Evolutionary conservation across 805 yeast species (phyloP), one percentile per base, ranked within the genome.

Genomic region (Hanseniaspora thailandica): DNA sequence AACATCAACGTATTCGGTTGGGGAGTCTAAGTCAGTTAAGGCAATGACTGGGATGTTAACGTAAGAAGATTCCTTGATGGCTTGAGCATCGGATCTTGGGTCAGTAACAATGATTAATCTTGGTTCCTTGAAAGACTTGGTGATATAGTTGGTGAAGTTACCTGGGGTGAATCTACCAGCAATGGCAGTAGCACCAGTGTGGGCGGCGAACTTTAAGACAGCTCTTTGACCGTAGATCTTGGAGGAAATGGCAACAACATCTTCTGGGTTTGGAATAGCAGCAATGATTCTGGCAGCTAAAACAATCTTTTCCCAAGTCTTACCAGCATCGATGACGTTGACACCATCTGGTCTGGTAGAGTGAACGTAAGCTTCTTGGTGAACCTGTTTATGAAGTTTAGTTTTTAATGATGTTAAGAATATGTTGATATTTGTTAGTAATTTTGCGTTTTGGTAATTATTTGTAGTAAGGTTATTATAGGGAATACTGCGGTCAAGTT

Each of bases 161-260:
- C 99, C 99, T 78, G 99, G 99, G 69, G 98, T 93, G 86, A 93
- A 93, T 81, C 99, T 88, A 78, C 99, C 99, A 68, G 98, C 99
- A 78, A 93, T 90, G 73, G 99, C 89, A 66, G 97, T 90, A 66
- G 98, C 96, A 76, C 97, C 97, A 68, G 97, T 89, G 89, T 93
- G 97, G 68, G 96, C 86, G 72, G 99, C 97, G 72, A 84, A 93
- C 81, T 93, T 93, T 76, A 93, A 84, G 66, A 90, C 99, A 71
- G 98, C 99, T 82, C 99, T 93, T 81, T 93, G 99, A 72, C 98
- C 99, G 78, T 86, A 90, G 68, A 97, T 89, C 82, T 97, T 90
- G 68, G 97, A 86, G 63, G 97, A 89, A 70, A 94, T 87, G 68
- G 96, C 97, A 73, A 89, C 97, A 71, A 93, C 96, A 72, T 93